Evolutionary conservation across 78 protist genomes (phyloP).

Genomic region (Pelomyxa schiedti): DNA sequence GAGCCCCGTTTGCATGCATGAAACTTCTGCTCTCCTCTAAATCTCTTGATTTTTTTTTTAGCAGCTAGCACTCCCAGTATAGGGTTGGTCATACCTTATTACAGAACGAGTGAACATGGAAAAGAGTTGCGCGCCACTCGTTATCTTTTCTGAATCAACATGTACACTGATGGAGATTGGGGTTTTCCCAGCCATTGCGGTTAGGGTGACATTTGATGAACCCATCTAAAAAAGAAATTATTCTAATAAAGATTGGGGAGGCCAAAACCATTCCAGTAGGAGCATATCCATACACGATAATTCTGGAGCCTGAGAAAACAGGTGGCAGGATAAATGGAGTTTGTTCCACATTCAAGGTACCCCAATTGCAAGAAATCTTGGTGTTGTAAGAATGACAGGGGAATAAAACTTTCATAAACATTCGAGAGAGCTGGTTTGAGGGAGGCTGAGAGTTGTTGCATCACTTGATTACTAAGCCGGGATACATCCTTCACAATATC

Average conservation of each 20-base stretch:
- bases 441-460: not conserved
- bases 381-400: not conserved
- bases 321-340: not conserved
- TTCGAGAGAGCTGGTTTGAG: too few species aligned
- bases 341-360: not conserved
- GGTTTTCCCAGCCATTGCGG: not conserved
- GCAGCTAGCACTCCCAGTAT: too few species aligned
- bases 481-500: not conserved
- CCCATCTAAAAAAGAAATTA: too few species aligned
- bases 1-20: not conserved
- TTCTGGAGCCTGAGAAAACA: not conserved
- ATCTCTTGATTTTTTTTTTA: not conserved
- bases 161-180: not conserved
- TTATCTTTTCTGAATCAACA: not conserved
- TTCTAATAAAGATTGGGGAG: too few species aligned
- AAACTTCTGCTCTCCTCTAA: not conserved
- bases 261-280: not conserved
- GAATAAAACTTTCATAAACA: too few species aligned
- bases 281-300: not conserved
- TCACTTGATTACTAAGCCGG: not conserved
- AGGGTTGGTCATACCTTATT: not conserved
- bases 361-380: not conserved
- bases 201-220: not conserved
- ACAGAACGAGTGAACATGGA: not conserved
- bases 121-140: not conserved